Evolutionary conservation across 2,329 filamentous ascomycete species (phyloP).

Genomic region (Cladophialophora chaetospira): DNA sequence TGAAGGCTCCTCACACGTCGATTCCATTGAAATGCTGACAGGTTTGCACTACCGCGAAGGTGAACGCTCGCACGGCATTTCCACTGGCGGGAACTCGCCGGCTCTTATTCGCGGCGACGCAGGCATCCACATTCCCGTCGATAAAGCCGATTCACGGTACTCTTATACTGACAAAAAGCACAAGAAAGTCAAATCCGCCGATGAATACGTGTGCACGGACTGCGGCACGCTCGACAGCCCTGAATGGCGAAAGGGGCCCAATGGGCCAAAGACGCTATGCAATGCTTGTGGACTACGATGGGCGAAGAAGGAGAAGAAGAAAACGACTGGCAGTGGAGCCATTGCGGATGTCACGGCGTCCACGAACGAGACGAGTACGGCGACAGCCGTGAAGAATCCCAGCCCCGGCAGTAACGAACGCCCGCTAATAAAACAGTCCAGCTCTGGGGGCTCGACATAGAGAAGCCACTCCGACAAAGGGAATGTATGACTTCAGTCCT

Average conservation of each 20-base stretch:
- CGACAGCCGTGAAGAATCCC: background rate
- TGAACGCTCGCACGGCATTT: conserved; percentile 83
- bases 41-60: conserved; percentile 85
- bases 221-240: conserved; percentile 93
- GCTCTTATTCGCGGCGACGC: conserved; percentile 81
- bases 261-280: conserved; percentile 89
- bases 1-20: conserved; percentile 73
- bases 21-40: conserved; percentile 91
- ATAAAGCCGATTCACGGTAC: conserved; percentile 63
- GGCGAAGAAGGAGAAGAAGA: conserved; percentile 77
- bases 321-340: conserved; percentile 18
- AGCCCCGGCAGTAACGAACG: background rate
- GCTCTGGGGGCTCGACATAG: background rate
- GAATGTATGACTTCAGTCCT: no score
- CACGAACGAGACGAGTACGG: background rate
- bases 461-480: no score
- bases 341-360: background rate
- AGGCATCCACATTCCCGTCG: conserved; percentile 79
- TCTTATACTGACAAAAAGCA: conserved; percentile 66
- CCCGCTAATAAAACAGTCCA: background rate
- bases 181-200: conserved; percentile 75
- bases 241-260: conserved; percentile 93
- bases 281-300: conserved; percentile 85
- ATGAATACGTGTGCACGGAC: conserved; percentile 95
- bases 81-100: conserved; percentile 79